Evolutionary conservation across 2,329 filamentous ascomycete species (phyloP), one percentile per base, ranked within the genome.

Genomic region (Pseudocercospora fijiensis): DNA sequence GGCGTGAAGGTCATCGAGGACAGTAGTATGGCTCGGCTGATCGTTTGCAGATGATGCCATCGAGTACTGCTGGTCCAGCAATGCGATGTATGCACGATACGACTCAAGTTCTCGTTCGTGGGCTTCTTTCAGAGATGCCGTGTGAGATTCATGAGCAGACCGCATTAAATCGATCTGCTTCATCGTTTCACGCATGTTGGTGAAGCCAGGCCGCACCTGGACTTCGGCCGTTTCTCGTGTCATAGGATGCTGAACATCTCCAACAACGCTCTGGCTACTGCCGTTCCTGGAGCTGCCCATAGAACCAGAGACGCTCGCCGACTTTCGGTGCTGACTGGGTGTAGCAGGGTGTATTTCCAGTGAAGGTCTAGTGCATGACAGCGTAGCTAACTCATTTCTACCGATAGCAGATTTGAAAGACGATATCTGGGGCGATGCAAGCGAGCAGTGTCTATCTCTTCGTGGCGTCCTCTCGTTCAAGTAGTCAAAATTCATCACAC

Each of bases 41-140:
- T 68, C 69, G n/a, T 55, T 60, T 49, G 9, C 45, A 49, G 13
- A 30, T 18, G 37, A 41, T 13, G 16, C 49, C 10, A 30, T 28
- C 4, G 49, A 53, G 18, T 53, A 26, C 22, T 64, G 63, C 13
- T 45, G 61, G 67, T 81, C 78, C 37, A 80, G 72, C 16, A 76
- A 70, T 55, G 69, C 70, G 43, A 77, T 72, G 65, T 80, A 78
- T 22, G 76, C 71, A 24, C 70, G 74, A 33, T 79, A 64, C 7
- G 77, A 76, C n/a, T 73, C 72, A 9, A 80, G 60, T 70, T 80
- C 79, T 27, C 72, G 73, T 16, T 71, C 70, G 66, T 81, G 78
- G n/a, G 77, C 69, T 43, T 76, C 74, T 58, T 69, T 70, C 43
- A 81, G 68, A 57, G 71, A 77, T 16, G 65, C 65, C 20, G 78